Evolutionary conservation across 805 yeast species (phyloP), one percentile per base, ranked within the genome.

Genomic region (Metschnikowia kunwiensis): DNA sequence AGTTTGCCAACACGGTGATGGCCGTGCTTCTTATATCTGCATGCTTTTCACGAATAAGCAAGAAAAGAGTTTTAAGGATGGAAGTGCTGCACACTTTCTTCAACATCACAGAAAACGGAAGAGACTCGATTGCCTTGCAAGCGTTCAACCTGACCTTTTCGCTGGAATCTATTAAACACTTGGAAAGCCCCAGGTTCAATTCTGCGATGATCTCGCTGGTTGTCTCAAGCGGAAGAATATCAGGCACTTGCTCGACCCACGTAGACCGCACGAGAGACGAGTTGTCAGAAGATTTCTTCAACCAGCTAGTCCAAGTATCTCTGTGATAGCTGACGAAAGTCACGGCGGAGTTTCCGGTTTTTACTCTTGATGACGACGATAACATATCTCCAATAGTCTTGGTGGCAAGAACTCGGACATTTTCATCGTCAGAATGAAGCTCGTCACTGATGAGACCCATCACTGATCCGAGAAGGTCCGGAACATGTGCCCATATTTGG

Each of bases 401-500:
- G 0, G 94, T 83, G 0, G 95, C 88, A 35, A 82, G 58, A 0
- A 70, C 54, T 44, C 96, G 71, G 13, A 84, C 67, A 11, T 66
- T 57, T 20, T 75, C 78, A 46, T 79, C 75, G 27, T 82, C 85
- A 0, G 95, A 86, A 40, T 77, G 78, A 27, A 88, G 61, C 47
- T 88, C 95, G 50, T 85, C 87, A 46, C 85, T 86, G 4, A 88
- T 64, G 34, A 86, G 72, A 0, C 95, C 93, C 70, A 85, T 76
- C 0, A 84, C 82, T 1, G 93, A 77, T 3, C 75, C 70, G 8
- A 86, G 65, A 14, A 85, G 61, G 30, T 83, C 93, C 0, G 96
- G 96, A 0, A 79, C 80, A 34, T 75, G 70, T 47, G 69, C 75
- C 96, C 96, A 89, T 2, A 88, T 63, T 42, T 80, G 81, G 2